phyloP scores from a whole-genome alignment of 2,329 filamentous ascomycete species.

The Trichoderma harzianum region DNA sequence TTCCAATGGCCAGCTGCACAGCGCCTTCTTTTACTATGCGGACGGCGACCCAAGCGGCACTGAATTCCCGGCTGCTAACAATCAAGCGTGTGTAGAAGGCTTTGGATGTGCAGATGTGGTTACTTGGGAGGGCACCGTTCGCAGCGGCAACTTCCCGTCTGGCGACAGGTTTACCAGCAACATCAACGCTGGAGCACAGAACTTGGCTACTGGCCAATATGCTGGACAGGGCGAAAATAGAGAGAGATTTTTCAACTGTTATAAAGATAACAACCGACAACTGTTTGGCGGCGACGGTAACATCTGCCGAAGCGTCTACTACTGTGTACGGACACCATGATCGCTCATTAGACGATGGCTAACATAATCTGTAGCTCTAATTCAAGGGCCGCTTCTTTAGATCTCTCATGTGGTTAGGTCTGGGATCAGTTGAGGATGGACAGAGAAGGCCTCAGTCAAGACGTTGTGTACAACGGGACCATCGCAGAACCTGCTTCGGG shows the following conservation, averaged over 20 bases:
- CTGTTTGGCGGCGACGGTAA: not conserved
- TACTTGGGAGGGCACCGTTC: not conserved
- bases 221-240: not conserved
- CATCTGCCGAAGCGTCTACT: not conserved
- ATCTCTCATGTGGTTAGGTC: not conserved
- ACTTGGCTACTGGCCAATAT: not conserved
- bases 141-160: not conserved
- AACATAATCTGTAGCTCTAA: not conserved
- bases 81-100: not conserved
- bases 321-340: not conserved
- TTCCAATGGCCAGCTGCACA: not conserved
- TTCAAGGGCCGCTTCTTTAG: not conserved
- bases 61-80: not conserved
- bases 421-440: not conserved
- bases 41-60: not conserved
- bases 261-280: not conserved
- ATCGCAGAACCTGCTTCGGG: not conserved
- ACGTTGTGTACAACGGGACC: not conserved
- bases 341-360: not conserved
- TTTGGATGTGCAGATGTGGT: not conserved
- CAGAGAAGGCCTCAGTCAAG: not conserved
- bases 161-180: not conserved
- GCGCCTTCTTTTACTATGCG: not conserved
- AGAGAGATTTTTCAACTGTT: not conserved
- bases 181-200: not conserved